Base-by-base conservation (phyloP, 352 stramenopile genomes). In the Phytophthora pini region DNA sequence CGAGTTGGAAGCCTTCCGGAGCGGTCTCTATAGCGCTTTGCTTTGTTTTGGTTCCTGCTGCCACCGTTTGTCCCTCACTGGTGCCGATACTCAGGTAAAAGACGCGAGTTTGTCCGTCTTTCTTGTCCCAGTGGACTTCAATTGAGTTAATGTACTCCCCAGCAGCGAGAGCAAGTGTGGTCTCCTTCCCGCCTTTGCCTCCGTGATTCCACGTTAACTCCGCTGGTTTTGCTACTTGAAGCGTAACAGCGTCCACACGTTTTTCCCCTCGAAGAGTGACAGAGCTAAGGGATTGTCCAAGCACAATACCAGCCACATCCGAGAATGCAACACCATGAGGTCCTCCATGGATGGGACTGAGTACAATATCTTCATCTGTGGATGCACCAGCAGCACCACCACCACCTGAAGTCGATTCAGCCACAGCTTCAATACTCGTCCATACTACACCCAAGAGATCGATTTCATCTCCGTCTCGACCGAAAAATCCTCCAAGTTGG, bases 41-140 rank as follows among this genome's bases (percentile, higher is more conserved):
- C 20, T 31, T 1, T 6, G 53, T 60, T 22, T 50, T 77, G 5
- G 58, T 57, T 20, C 70, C 76, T 29, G 17, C 45, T 2, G 60
- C 46, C 0, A 81, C 11, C 9, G 62, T 65, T 5, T 70, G 66
- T 9, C 70, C 72, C 0, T 60, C 54, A 52, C 60, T 81, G 11
- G 76, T 84, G 8, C 45, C 62, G 4, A 68, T 60, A 24, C 60
- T 74, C 27, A 79, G 27, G 56, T 72, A 81, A 56, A 79, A 84
- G 24, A 79, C 68, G n/a, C 72, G 65, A 27, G 72, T 81, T 32
- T 47, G 36, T 5, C 54, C 34, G 48, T 49, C 43, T 13, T 79
- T 66, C 76, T 76, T 65, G 15, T 31, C 72, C 65, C 61, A 72
- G 57, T 84, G 75, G 2, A 69, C 15, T 61, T 84, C 71, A 32